Conservation (phyloP, 2,329 filamentous ascomycete genomes). For the Fusarium albidum region DNA sequence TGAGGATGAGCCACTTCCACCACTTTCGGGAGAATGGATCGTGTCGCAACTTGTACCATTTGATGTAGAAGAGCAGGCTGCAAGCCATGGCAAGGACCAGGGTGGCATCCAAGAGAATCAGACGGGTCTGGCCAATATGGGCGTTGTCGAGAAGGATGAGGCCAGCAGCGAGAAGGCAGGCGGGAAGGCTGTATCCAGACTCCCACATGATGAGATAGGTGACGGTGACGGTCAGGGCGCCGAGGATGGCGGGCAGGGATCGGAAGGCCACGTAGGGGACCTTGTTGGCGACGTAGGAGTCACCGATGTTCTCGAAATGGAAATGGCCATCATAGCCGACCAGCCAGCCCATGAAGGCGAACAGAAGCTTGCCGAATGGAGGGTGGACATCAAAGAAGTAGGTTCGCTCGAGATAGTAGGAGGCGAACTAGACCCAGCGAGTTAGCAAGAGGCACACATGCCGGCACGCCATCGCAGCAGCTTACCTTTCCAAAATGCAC, state of each 20-base stretch:
- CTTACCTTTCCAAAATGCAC: slow-evolving; percentile 98
- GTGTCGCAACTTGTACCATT: slow-evolving; percentile 96
- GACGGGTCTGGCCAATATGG: slow-evolving; percentile 92
- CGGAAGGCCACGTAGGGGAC: slow-evolving; percentile 97
- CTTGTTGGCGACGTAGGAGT: slow-evolving; percentile 96
- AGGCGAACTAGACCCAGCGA: slow-evolving; percentile 64
- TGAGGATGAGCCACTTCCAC: slow-evolving; percentile 99
- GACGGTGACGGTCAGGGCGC: slow-evolving; percentile 91
- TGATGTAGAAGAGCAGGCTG: slow-evolving; percentile 92
- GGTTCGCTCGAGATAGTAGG: slow-evolving; percentile 90
- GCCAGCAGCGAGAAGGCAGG: slow-evolving; percentile 84
- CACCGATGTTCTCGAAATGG: slow-evolving; percentile 98
- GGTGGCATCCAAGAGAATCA: slow-evolving; percentile 95
- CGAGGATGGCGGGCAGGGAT: slow-evolving; percentile 89
- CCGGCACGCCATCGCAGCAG: too few relatives aligned
- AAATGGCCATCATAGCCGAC: slow-evolving; percentile 97
- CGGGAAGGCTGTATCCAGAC: slow-evolving; percentile 94
- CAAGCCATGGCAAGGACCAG: slow-evolving; percentile 96
- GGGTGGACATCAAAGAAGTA: slow-evolving; percentile 99
- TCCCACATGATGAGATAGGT: slow-evolving; percentile 99
- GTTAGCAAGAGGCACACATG: too few relatives aligned
- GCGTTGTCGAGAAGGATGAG: slow-evolving; percentile 96
- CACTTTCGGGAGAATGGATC: slow-evolving; percentile 91
- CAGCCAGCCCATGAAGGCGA: slow-evolving; percentile 96
- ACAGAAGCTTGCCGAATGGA: slow-evolving; percentile 96